Evolutionary conservation across 257 asterid species (phyloP).

Genomic region (Galeopsis tetrahit): DNA sequence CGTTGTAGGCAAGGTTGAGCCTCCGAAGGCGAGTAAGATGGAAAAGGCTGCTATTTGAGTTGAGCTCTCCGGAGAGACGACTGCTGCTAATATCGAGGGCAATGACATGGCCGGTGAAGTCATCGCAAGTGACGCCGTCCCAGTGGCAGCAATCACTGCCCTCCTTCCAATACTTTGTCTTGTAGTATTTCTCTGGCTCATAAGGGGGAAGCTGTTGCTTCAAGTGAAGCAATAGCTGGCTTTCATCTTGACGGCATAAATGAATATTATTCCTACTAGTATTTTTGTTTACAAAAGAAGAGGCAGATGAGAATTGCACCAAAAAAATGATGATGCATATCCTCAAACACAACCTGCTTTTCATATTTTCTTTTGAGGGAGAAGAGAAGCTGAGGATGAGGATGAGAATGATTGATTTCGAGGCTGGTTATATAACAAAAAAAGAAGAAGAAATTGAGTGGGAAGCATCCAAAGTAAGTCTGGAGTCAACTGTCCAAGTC

Average conservation of each 20-base stretch:
- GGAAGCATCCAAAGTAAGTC: too few relatives aligned
- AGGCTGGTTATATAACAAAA: too few relatives aligned
- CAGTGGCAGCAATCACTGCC: not conserved
- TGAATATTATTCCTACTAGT: not conserved
- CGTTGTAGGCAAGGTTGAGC: not conserved
- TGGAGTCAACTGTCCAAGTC: too few relatives aligned
- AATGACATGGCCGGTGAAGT: not conserved
- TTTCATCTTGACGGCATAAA: not conserved
- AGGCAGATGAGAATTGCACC: not conserved
- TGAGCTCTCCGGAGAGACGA: not conserved
- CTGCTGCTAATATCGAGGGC: not conserved
- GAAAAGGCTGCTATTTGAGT: conserved; percentile 10
- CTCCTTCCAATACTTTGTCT: not conserved
- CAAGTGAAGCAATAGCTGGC: not conserved
- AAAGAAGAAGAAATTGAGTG: too few relatives aligned
- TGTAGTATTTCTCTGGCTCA: not conserved
- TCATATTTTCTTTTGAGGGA: not conserved
- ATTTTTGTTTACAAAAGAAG: too few relatives aligned
- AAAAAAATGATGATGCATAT: not conserved
- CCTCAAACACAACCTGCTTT: too few relatives aligned
- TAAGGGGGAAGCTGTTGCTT: not conserved
- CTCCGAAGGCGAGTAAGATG: not conserved
- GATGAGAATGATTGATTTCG: too few relatives aligned
- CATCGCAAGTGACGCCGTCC: not conserved
- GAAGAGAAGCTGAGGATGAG: too few relatives aligned